phyloP scores from a whole-genome alignment of 805 yeast species.

The Huiozyma sinensis region DNA sequence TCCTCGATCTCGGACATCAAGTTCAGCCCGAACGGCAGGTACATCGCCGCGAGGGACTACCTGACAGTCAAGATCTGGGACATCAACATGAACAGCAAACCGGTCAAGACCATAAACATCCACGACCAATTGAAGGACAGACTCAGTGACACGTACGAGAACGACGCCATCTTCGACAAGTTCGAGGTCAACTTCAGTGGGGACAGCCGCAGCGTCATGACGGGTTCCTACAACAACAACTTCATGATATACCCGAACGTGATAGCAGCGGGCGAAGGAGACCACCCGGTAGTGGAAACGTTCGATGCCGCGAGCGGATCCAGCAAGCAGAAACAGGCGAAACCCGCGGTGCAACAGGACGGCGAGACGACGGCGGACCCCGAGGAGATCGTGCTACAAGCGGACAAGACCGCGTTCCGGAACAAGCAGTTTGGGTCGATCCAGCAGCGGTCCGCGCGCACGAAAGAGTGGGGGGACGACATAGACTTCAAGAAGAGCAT shows the following conservation, averaged over 20 bases:
- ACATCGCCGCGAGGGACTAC: conserved; percentile 94
- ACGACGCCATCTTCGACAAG: conserved; percentile 96
- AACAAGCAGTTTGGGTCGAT: conserved; percentile 30
- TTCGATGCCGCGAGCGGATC: conserved; percentile 2
- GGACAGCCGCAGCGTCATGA: conserved; percentile 83
- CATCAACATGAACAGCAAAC: conserved; percentile 90
- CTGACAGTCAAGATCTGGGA: conserved; percentile 98
- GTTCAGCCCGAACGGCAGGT: conserved; percentile 84
- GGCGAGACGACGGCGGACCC: conserved; percentile 7
- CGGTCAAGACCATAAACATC: conserved; percentile 85
- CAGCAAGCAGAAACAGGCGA: background rate
- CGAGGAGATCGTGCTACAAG: conserved; percentile 73
- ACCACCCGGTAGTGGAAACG: conserved; percentile 5
- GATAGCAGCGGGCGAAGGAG: conserved; percentile 27
- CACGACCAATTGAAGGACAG: conserved; percentile 91
- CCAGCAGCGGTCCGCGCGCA: conserved; percentile 34
- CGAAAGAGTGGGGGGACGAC: conserved; percentile 48
- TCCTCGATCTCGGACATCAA: conserved; percentile 88
- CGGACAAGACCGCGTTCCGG: conserved; percentile 95
- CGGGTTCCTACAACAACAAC: conserved; percentile 94
- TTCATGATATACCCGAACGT: conserved; percentile 94
- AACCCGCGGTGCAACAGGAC: background rate
- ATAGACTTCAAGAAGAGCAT: conserved; percentile 93
- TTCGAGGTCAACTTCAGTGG: conserved; percentile 95
- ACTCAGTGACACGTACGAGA: conserved; percentile 94